Conservation (phyloP, 2,329 filamentous ascomycete genomes). For the Juglanconis juglandina region DNA sequence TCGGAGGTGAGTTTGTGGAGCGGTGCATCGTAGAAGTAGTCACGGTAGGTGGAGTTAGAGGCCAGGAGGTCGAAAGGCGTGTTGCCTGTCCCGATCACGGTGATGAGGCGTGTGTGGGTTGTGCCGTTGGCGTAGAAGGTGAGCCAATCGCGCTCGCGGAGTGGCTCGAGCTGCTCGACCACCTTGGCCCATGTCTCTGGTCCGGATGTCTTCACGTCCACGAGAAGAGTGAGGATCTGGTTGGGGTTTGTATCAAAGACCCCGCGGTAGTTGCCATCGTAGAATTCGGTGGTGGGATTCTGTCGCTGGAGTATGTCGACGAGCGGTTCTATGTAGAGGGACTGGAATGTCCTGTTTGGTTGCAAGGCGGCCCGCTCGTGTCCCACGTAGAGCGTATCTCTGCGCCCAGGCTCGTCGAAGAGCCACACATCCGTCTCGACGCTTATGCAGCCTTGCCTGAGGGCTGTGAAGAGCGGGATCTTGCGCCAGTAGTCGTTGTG, state of each 20-base stretch:
- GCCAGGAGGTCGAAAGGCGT: conserved; percentile 55
- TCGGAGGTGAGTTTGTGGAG: conserved; percentile 38
- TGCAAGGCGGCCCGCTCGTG: conserved; percentile 56
- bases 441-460: conserved; percentile 57
- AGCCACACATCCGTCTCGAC: conserved; percentile 70
- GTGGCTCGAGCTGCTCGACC: conserved; percentile 52
- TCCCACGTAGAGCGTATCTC: conserved; percentile 56
- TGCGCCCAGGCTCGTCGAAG: conserved; percentile 35
- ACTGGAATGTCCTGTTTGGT: conserved; percentile 53
- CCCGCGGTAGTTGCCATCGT: conserved; percentile 45
- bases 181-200: conserved; percentile 50
- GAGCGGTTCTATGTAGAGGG: conserved; percentile 64
- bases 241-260: conserved; percentile 52
- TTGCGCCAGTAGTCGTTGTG: conserved; percentile 71
- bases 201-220: conserved; percentile 66
- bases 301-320: conserved; percentile 53
- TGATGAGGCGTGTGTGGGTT: conserved; percentile 56
- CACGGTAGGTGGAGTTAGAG: conserved; percentile 51
- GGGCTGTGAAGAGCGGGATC: conserved; percentile 60
- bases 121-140: conserved; percentile 48
- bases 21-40: conserved; percentile 66
- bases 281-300: conserved; percentile 47
- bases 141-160: conserved; percentile 57
- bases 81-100: conserved; percentile 66
- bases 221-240: conserved; percentile 58